These are phyloP conservation scores for Phytophthora pini DNA, from an alignment of 352 stramenopile genomes.

Conservation along the genomic window DNA sequence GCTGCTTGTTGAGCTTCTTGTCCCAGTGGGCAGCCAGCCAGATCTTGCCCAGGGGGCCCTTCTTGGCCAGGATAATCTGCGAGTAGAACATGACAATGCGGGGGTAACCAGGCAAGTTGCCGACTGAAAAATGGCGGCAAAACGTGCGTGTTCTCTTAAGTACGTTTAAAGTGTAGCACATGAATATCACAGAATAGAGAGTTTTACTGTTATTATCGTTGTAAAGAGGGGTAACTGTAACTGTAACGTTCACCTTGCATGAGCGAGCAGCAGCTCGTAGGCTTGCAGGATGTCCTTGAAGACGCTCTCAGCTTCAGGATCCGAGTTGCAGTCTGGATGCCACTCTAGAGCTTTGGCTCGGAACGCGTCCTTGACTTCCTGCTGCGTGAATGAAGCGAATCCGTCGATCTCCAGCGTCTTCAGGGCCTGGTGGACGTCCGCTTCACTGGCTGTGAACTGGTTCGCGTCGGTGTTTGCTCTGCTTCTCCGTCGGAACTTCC, in stretches of 20 bases:
- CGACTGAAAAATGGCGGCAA: slow-evolving; percentile 25
- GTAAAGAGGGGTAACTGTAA: background rate
- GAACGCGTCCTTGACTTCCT: slow-evolving; percentile 63
- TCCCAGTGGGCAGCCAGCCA: slow-evolving; percentile 99
- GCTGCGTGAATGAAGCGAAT: slow-evolving; percentile 14
- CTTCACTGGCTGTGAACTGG: slow-evolving; percentile 8
- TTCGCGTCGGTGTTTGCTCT: slow-evolving; percentile 8
- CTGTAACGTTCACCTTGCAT: slow-evolving; percentile 12
- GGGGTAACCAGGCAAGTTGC: slow-evolving; percentile 13
- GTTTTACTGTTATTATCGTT: background rate
- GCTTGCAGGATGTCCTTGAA: slow-evolving; percentile 91
- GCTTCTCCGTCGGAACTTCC: slow-evolving; percentile 35
- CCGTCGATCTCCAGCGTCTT: slow-evolving; percentile 31
- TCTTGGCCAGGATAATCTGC: slow-evolving; percentile 99
- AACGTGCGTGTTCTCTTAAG: slow-evolving; percentile 2
- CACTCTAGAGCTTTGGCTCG: slow-evolving; percentile 84
- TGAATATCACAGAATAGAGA: background rate
- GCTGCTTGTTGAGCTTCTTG: slow-evolving; percentile 99
- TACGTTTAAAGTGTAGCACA: slow-evolving; percentile 6
- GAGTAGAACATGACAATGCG: slow-evolving; percentile 97
- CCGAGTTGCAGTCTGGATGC: slow-evolving; percentile 93
- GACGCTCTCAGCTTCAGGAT: slow-evolving; percentile 69
- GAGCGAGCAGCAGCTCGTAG: slow-evolving; percentile 82
- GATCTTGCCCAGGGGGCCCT: slow-evolving; percentile 98
- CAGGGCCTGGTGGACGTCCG: slow-evolving; percentile 31